Percentiles rank a stretch among this genome's conserved stretches.
These are phyloP conservation scores for Hanseniaspora gamundiae DNA, from an alignment of 1,139 yeast species.

Conservation along the genomic window DNA sequence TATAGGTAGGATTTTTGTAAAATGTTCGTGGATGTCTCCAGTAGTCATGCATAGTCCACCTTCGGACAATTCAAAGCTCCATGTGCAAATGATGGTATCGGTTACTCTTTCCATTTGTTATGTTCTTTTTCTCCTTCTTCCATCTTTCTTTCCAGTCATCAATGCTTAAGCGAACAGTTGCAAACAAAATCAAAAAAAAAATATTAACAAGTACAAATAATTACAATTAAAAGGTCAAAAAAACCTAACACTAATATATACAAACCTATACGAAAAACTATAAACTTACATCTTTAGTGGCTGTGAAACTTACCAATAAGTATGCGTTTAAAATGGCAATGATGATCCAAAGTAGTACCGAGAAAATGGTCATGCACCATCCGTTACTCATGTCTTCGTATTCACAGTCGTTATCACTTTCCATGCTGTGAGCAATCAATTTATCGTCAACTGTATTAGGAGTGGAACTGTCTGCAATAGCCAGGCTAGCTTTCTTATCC, in stretches of 20 bases:
- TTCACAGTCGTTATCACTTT: slow-evolving; percentile 5
- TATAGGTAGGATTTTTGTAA: no score
- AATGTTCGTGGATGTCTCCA: no score
- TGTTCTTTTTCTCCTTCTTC: not conserved
- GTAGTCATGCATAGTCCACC: no score
- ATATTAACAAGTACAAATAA: no score
- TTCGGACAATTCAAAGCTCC: not conserved
- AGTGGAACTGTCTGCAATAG: not conserved
- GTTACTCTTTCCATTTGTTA: not conserved
- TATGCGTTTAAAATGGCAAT: slow-evolving; percentile 69
- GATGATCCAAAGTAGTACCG: slow-evolving; percentile 58
- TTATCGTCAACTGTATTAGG: not conserved
- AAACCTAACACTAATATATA: no score
- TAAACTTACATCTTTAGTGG: slow-evolving; percentile 55
- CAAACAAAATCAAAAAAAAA: no score
- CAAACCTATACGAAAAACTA: slow-evolving; percentile 11
- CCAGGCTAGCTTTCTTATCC: not conserved
- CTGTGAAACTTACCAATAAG: slow-evolving; percentile 56
- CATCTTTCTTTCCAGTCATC: no score
- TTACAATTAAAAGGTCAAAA: no score
- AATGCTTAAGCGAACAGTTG: no score
- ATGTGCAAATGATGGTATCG: not conserved
- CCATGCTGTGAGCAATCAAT: not conserved
- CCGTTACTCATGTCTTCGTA: slow-evolving; percentile 62
- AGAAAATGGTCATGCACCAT: slow-evolving; percentile 38